Evolutionary conservation across 495 filamentous ascomycete genomes (phyloP).

Genomic region (Articulospora tetracladia): DNA sequence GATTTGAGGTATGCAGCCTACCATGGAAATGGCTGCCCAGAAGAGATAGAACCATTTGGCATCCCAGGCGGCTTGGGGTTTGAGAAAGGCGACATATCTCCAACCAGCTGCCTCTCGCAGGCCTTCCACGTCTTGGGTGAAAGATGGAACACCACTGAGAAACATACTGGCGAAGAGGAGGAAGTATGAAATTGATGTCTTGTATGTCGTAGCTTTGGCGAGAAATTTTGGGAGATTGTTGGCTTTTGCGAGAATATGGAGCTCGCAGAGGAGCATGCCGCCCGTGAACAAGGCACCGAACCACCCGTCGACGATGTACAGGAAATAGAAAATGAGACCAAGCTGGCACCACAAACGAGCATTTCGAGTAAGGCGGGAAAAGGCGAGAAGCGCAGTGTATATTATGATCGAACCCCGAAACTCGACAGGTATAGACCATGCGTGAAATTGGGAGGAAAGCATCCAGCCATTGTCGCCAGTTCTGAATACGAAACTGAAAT

Average conservation of each 20-base stretch:
- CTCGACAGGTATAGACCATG: constrained; percentile 70
- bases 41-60: constrained; percentile 53
- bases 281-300: constrained; percentile 39
- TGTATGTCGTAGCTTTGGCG: constrained; percentile 32
- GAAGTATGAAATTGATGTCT: constrained; percentile 39
- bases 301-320: constrained; percentile 47
- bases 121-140: constrained; percentile 28
- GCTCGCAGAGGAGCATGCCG: constrained; percentile 45
- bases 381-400: constrained; percentile 54
- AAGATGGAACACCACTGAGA: constrained; percentile 44
- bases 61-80: constrained; percentile 47
- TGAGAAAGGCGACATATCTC: constrained; percentile 42
- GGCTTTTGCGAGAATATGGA: constrained; percentile 39
- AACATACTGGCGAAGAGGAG: constrained; percentile 38
- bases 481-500: constrained; percentile 54
- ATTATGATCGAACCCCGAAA: constrained; percentile 61
- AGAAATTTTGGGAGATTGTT: constrained; percentile 38
- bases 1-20: constrained; percentile 52
- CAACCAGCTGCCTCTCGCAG: constrained; percentile 38
- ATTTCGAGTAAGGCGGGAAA: constrained; percentile 43
- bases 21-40: constrained; percentile 47
- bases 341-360: constrained; percentile 43
- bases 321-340: constrained; percentile 48
- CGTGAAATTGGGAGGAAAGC: constrained; percentile 56
- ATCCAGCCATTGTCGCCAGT: constrained; percentile 38